Evolutionary conservation across 2,329 filamentous ascomycete genomes (phyloP).

Genomic region (Dactylella cylindrospora): DNA sequence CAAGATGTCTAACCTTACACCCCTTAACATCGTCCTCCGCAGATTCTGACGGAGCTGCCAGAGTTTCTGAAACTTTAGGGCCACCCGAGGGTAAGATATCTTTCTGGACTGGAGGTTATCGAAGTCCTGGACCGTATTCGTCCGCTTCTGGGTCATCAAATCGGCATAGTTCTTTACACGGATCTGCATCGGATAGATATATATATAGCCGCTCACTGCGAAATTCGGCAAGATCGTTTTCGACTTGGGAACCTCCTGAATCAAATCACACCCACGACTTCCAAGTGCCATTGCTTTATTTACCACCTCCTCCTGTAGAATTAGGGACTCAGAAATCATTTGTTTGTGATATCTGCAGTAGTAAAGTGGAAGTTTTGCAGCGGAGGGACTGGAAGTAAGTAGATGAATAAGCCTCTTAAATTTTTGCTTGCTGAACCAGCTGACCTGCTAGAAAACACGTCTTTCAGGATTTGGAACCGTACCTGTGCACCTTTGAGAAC

Average conservation of each 20-base stretch:
- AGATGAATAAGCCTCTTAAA: too few relatives aligned
- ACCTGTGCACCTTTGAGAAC: background rate
- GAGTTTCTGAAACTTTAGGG: background rate
- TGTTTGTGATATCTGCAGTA: background rate
- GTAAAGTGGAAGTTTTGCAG: background rate
- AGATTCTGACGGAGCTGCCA: background rate
- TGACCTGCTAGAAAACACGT: background rate
- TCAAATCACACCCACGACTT: background rate
- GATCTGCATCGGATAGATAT: background rate
- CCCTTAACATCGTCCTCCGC: too few relatives aligned
- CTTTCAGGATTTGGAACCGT: background rate
- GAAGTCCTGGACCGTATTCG: background rate
- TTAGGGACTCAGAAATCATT: background rate
- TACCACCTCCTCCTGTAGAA: slow-evolving; percentile 1
- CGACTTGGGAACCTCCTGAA: too few relatives aligned
- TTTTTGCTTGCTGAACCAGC: background rate
- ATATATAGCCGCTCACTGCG: background rate
- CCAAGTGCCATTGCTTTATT: background rate
- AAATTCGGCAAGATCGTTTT: too few relatives aligned
- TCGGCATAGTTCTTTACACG: slow-evolving; percentile 1
- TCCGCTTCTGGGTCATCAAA: background rate
- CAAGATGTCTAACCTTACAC: too few relatives aligned
- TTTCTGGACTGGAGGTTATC: background rate
- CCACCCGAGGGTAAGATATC: background rate
- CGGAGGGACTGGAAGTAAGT: slow-evolving; percentile 1